These are phyloP conservation scores for Limonium bicolor DNA, from an alignment of 148 eudicot genomes.

Conservation along the genomic window DNA sequence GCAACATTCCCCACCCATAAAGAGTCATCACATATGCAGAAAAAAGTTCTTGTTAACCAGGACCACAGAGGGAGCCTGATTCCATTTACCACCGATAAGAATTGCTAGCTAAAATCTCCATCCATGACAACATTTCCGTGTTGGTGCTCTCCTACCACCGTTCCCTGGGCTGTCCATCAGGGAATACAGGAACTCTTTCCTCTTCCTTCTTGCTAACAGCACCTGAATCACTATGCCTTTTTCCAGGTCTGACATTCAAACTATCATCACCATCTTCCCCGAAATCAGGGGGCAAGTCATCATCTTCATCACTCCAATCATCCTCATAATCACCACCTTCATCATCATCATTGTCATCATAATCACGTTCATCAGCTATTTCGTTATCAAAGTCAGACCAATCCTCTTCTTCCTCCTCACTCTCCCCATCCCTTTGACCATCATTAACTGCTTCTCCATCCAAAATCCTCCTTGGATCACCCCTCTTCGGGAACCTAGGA, in stretches of 20 bases:
- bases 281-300: constrained; percentile 72
- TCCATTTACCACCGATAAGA: too few relatives aligned
- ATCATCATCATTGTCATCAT: constrained; percentile 18
- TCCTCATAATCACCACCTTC: constrained; percentile 35
- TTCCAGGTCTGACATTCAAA: constrained; percentile 21
- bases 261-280: constrained; percentile 28
- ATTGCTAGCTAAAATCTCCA: too few relatives aligned
- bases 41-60: too few relatives aligned
- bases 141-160: constrained; percentile 71
- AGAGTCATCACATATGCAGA: too few relatives aligned
- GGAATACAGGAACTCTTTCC: constrained; percentile 42
- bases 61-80: too few relatives aligned
- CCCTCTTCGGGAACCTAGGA: constrained; percentile 41
- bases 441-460: constrained; percentile 14
- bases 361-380: constrained; percentile 32
- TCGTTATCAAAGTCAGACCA: constrained; percentile 69
- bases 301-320: constrained; percentile 67
- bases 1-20: too few relatives aligned
- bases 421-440: constrained; percentile 14
- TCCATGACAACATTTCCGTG: too few relatives aligned
- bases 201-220: constrained; percentile 22
- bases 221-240: constrained; percentile 20
- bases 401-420: constrained; percentile 48
- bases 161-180: constrained; percentile 92
- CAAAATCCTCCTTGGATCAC: constrained; percentile 15